Evolutionary conservation across 805 yeast species (phyloP).

Genomic region (Kluyveromyces nonfermentans): DNA sequence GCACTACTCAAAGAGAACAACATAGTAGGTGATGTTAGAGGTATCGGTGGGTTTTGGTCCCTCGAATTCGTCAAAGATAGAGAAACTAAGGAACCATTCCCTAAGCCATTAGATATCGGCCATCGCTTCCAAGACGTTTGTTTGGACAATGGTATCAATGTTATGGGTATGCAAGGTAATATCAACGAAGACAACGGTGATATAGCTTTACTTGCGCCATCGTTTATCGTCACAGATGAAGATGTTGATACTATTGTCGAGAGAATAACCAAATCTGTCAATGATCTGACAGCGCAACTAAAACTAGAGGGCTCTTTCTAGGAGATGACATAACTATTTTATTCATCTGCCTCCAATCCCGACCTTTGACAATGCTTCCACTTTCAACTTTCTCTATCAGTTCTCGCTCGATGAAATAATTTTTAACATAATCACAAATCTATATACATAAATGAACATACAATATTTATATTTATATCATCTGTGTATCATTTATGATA

Average conservation of each 20-base stretch:
- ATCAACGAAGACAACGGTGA: slow-evolving; percentile 34
- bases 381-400: too few relatives aligned
- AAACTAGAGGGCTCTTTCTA: slow-evolving; percentile 12
- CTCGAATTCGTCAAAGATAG: slow-evolving; percentile 48
- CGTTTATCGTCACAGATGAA: slow-evolving; percentile 34
- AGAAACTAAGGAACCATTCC: slow-evolving; percentile 41
- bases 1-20: slow-evolving; percentile 27
- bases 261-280: slow-evolving; percentile 33
- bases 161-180: slow-evolving; percentile 41
- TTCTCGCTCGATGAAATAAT: too few relatives aligned
- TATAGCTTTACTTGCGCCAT: slow-evolving; percentile 40
- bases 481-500: too few relatives aligned
- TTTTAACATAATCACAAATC: too few relatives aligned
- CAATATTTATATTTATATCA: too few relatives aligned
- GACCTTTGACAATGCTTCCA: too few relatives aligned
- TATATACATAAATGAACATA: too few relatives aligned
- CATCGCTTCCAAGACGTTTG: slow-evolving; percentile 28
- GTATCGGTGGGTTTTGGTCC: slow-evolving; percentile 52
- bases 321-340: too few relatives aligned
- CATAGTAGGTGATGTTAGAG: slow-evolving; percentile 52
- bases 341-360: too few relatives aligned
- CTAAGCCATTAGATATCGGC: slow-evolving; percentile 30
- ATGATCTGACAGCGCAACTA: slow-evolving; percentile 21
- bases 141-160: slow-evolving; percentile 38
- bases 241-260: slow-evolving; percentile 35